Evolutionary conservation across 495 filamentous ascomycete genomes (phyloP).

Genomic region (Penicillium parvum): DNA sequence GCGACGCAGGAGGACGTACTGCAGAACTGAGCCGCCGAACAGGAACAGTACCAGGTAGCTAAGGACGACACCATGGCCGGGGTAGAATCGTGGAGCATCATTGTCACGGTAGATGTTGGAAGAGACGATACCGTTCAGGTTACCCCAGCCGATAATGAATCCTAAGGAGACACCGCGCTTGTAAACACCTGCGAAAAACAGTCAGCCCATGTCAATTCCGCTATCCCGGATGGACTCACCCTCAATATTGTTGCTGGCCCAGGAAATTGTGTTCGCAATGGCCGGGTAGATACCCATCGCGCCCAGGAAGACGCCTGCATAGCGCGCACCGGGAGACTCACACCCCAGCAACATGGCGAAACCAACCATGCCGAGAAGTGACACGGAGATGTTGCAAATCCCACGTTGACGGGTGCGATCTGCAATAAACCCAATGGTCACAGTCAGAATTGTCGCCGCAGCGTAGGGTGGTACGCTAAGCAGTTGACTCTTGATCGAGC

Average conservation of each 20-base stretch:
- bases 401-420: constrained; percentile 77
- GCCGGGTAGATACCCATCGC: constrained; percentile 89
- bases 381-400: constrained; percentile 72
- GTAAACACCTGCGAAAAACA: constrained; percentile 58
- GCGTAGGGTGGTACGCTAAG: constrained; percentile 87
- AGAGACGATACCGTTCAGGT: constrained; percentile 81
- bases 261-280: constrained; percentile 88
- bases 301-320: constrained; percentile 79
- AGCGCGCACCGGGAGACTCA: constrained; percentile 59
- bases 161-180: constrained; percentile 86
- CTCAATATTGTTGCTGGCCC: constrained; percentile 86
- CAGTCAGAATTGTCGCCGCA: constrained; percentile 71
- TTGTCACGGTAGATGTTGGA: constrained; percentile 63
- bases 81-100: constrained; percentile 52
- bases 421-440: constrained; percentile 70
- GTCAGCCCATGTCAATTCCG: background rate
- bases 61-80: constrained; percentile 57
- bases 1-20: constrained; percentile 56
- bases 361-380: constrained; percentile 68
- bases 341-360: constrained; percentile 73
- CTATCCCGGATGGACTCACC: constrained; percentile 28
- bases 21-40: constrained; percentile 57
- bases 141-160: constrained; percentile 90
- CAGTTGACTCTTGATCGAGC: constrained; percentile 66
- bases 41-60: constrained; percentile 58